phyloP scores from a whole-genome alignment of 2,329 filamentous ascomycete genomes.

The Epichloe uncinata region DNA sequence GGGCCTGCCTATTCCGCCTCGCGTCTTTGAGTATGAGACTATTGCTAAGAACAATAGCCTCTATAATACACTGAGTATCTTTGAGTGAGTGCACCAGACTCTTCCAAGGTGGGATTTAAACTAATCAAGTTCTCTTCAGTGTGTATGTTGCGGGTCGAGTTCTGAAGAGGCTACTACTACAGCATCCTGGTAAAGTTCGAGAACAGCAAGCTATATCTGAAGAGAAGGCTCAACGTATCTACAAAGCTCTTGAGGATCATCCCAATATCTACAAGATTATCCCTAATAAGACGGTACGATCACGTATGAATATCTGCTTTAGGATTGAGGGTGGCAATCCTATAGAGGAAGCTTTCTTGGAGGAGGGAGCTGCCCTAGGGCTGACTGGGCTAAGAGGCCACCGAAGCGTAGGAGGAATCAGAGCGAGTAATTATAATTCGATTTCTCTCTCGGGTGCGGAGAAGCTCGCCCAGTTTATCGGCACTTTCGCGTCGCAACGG shows the following conservation, averaged over 20 bases:
- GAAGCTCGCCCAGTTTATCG: slow-evolving; percentile 1
- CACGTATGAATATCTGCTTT: no score
- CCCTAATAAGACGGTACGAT: no score
- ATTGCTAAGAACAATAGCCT: slow-evolving; percentile 88
- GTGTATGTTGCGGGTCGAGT: slow-evolving; percentile 87
- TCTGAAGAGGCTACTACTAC: slow-evolving; percentile 57
- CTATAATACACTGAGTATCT: slow-evolving; percentile 93
- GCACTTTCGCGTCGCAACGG: background rate
- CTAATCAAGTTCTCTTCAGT: slow-evolving; percentile 25
- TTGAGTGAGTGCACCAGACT: slow-evolving; percentile 43
- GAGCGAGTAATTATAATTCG: slow-evolving; percentile 1
- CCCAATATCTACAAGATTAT: slow-evolving; percentile 56
- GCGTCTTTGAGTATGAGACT: slow-evolving; percentile 70
- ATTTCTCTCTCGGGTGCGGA: background rate
- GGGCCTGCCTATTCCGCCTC: slow-evolving; percentile 62
- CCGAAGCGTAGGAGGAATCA: slow-evolving; percentile 40
- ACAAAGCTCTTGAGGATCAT: slow-evolving; percentile 61
- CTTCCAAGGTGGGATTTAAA: background rate
- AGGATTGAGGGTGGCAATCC: no score
- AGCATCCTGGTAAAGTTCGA: slow-evolving; percentile 54
- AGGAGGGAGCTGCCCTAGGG: no score
- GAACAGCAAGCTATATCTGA: slow-evolving; percentile 64
- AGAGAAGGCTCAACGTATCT: slow-evolving; percentile 65
- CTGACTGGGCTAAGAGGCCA: no score
- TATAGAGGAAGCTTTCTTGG: no score